Base-by-base conservation (phyloP, 192 early-diverging fungal species). In the Umbelopsis ramanniana region DNA sequence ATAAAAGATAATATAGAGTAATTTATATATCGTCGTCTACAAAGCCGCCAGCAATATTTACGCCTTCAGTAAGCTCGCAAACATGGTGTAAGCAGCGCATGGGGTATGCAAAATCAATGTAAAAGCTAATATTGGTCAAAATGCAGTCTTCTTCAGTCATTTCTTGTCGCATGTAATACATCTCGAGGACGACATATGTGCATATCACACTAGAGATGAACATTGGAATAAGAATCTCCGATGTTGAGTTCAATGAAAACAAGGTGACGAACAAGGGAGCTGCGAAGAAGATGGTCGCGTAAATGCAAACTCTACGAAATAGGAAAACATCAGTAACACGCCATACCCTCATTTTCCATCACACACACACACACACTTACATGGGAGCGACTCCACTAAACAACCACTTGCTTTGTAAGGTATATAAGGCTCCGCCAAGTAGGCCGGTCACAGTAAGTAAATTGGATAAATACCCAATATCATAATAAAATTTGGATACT, bases 11-110 rank as follows among this genome's bases (percentile, higher is more conserved):
- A 19, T 17, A 63, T 63, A 54, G 22, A 26, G 53, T 54, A 63
- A 17, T 38, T 63, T 63, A 63, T 63, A 63, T 37, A 37, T 63
- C 57, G 35, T 63, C 57, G 57, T 63, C 57, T 63, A 63, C 57
- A 26, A 63, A 63, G 57, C 57, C 57, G 57, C 57, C 57, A n/a
- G 57, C 57, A 63, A 63, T 19, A 19, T 63, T 63, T 12, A 63
- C 57, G 33, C 57, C 57, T 63, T 79, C 77, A 2, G 77, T 54
- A 50, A 79, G 55, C 37, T 79, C 77, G 57, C 77, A 79, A 19
- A 79, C 19, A 67, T 79, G 69, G 37, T 79, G 77, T 14, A 79
- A 47, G n/a, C 73, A 79, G 12, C 77, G 77, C 45, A 79, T 71
- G 22, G 77, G 77, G 47, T 79, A 79, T n/a, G 68, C 48, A 23